Evolutionary conservation across 257 asterid species (phyloP).

Genomic region (Solanum tacnaense): DNA sequence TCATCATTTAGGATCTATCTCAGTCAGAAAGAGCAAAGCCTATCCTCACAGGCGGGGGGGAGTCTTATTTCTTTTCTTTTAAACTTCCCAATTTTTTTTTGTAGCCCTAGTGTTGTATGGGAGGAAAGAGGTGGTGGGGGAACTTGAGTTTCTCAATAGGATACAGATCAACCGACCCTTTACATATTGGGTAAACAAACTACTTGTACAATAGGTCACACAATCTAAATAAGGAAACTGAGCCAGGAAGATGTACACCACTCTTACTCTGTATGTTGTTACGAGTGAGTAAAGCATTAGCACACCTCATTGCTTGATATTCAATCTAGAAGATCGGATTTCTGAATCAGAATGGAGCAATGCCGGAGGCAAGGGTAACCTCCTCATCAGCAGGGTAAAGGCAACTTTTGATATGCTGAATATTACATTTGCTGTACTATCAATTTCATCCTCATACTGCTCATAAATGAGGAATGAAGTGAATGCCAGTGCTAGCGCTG

Average conservation of each 20-base stretch:
- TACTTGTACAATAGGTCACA: background rate
- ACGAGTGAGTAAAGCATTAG: background rate
- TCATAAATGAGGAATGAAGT: constrained; percentile 60
- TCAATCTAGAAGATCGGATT: background rate
- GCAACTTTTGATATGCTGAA: constrained; percentile 2
- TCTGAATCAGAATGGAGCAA: background rate
- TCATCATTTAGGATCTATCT: background rate
- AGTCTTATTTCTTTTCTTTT: background rate
- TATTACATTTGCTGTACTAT: constrained; percentile 10
- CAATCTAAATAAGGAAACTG: background rate
- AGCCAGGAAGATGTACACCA: background rate
- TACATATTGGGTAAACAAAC: background rate
- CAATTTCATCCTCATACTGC: constrained; percentile 81
- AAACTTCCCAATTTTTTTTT: background rate
- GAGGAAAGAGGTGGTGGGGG: background rate
- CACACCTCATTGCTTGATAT: background rate
- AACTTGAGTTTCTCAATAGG: background rate
- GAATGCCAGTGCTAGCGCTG: constrained; percentile 65
- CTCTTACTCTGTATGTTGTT: background rate
- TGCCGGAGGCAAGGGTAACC: constrained; percentile 4
- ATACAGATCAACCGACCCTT: background rate
- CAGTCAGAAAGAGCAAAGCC: background rate
- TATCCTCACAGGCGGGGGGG: background rate
- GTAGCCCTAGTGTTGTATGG: background rate
- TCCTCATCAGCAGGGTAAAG: constrained; percentile 3